Evolutionary conservation across 768 basidiomycete genomes (phyloP).

Genomic region (Mrakia hoshinonis): DNA sequence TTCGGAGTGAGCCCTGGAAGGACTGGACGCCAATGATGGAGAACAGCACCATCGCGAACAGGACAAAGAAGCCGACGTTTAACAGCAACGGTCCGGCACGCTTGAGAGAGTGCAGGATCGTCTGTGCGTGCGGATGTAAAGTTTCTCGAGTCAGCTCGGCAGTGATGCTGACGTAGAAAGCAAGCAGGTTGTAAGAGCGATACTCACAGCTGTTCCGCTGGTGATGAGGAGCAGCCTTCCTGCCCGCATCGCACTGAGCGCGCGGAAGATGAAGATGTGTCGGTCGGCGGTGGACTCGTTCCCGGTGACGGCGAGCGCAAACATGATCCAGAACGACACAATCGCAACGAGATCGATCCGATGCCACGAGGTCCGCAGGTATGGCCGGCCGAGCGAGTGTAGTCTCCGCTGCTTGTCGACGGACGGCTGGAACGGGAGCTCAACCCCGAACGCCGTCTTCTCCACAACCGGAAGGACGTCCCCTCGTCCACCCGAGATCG

Average conservation of each 20-base stretch:
- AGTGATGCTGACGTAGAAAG: no score
- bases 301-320: conserved; percentile 59
- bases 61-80: conserved; percentile 78
- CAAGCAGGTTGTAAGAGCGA: not conserved
- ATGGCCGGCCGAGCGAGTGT: conserved; percentile 53
- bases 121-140: conserved; percentile 40
- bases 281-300: conserved; percentile 53
- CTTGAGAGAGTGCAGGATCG: conserved; percentile 88
- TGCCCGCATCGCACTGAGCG: conserved; percentile 73
- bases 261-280: conserved; percentile 81
- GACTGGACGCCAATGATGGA: conserved; percentile 91
- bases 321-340: conserved; percentile 75
- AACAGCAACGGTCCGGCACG: conserved; percentile 80
- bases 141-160: not conserved
- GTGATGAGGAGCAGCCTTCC: conserved; percentile 78
- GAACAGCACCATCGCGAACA: conserved; percentile 82
- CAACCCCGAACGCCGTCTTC: conserved; percentile 29
- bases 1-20: conserved; percentile 72
- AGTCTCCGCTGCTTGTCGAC: conserved; percentile 38
- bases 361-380: conserved; percentile 80
- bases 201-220: conserved; percentile 75
- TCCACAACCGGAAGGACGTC: no score
- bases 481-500: no score
- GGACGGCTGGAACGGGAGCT: conserved; percentile 44
- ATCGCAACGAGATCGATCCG: conserved; percentile 77